Evolutionary conservation across 352 stramenopile species (phyloP).

Genomic region (Phytophthora ohioensis): DNA sequence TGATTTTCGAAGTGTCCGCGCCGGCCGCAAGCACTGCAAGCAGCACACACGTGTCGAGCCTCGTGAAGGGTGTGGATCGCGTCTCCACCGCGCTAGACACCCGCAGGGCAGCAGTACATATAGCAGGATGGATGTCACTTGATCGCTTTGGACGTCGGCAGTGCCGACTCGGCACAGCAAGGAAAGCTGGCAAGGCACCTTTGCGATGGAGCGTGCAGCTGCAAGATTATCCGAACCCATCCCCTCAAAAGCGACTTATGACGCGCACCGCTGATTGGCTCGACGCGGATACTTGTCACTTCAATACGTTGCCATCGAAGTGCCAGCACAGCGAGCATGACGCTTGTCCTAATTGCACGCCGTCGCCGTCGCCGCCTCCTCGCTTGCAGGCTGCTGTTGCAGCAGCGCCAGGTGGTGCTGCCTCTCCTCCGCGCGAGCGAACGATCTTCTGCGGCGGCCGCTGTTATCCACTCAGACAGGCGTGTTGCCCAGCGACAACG

Average conservation of each 20-base stretch:
- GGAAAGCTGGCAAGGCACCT: too few relatives aligned
- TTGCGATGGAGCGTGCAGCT: conserved; percentile 1
- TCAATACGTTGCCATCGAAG: conserved; percentile 2
- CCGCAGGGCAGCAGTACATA: too few relatives aligned
- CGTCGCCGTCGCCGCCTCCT: background rate
- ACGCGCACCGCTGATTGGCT: conserved; percentile 11
- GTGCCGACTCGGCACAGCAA: too few relatives aligned
- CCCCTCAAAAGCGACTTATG: conserved; percentile 19
- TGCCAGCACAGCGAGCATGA: background rate
- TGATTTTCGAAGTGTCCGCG: conserved; percentile 2
- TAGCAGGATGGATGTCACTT: too few relatives aligned
- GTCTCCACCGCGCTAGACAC: too few relatives aligned
- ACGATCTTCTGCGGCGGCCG: conserved; percentile 7
- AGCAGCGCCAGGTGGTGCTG: conserved; percentile 4
- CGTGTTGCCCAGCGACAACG: conserved; percentile 4
- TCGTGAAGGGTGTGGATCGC: background rate
- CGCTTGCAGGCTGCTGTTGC: background rate
- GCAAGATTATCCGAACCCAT: conserved; percentile 10
- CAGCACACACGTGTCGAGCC: background rate
- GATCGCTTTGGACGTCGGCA: too few relatives aligned
- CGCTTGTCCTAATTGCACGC: background rate
- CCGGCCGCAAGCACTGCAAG: background rate
- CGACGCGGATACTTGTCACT: conserved; percentile 2
- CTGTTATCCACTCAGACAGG: conserved; percentile 17
- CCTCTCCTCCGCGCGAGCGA: background rate